A percentile compares a stretch with the other conserved stretches of the same genome.
phyloP scores from a whole-genome alignment of 768 basidiomycete genomes.

The Fistulinella prunicolor region DNA sequence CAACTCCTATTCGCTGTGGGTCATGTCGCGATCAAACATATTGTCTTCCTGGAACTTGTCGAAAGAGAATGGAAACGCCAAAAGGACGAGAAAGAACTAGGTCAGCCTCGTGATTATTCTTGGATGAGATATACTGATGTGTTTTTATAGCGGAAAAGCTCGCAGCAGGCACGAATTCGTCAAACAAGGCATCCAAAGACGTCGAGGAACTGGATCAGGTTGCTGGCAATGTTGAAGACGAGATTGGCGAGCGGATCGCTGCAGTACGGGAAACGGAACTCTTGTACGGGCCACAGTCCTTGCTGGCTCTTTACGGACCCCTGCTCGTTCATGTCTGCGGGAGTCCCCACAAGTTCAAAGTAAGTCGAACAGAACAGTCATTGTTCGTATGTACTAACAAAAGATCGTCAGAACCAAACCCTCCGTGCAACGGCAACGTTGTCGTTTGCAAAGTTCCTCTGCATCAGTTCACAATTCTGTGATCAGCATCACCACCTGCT shows the following conservation, averaged over 20 bases:
- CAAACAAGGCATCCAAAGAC: conserved; percentile 48
- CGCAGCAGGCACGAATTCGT: conserved; percentile 36
- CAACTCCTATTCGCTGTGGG: conserved; percentile 96
- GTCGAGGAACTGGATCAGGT: conserved; percentile 94
- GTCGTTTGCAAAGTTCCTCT: conserved; percentile 93
- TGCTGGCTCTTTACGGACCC: conserved; percentile 84
- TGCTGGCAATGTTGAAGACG: conserved; percentile 96
- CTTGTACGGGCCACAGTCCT: conserved; percentile 75
- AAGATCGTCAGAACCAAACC: conserved; percentile 63
- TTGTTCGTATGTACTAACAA: conserved; percentile 7
- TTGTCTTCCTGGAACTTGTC: conserved; percentile 92
- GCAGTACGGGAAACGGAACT: conserved; percentile 83
- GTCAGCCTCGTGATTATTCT: conserved; percentile 40
- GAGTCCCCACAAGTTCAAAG: conserved; percentile 89
- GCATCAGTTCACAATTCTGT: conserved; percentile 91
- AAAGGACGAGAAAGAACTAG: conserved; percentile 83
- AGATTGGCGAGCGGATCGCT: conserved; percentile 91
- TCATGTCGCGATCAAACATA: conserved; percentile 96
- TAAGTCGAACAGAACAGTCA: conserved; percentile 22
- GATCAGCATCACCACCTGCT: conserved; percentile 84
- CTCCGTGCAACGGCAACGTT: conserved; percentile 85
- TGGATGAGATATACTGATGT: background rate
- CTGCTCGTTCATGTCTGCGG: conserved; percentile 89
- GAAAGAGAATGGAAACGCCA: conserved; percentile 96
- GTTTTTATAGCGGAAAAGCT: conserved; percentile 55